These are phyloP conservation scores for Schizosaccharomyces lindneri DNA, from an alignment of 805 yeast species.

Conservation along the genomic window DNA sequence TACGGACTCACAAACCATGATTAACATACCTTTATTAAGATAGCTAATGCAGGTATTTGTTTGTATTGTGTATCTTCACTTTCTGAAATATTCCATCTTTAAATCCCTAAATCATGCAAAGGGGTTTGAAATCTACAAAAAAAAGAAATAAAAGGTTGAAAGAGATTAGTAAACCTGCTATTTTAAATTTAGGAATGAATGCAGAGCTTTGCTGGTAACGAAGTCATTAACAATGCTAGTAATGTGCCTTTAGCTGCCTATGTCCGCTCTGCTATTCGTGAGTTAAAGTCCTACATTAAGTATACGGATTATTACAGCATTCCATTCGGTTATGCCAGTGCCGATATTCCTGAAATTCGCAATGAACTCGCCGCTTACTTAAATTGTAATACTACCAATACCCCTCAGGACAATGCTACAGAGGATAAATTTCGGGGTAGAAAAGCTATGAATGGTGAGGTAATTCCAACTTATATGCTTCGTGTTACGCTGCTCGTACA, in stretches of 20 bases:
- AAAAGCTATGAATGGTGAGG: conserved; percentile 86
- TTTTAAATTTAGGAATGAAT: too few relatives aligned
- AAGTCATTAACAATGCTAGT: conserved; percentile 59
- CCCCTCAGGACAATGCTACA: conserved; percentile 21
- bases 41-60: too few relatives aligned
- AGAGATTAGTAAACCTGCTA: too few relatives aligned
- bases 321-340: conserved; percentile 84
- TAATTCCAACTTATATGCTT: conserved; percentile 25
- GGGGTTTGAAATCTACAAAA: too few relatives aligned
- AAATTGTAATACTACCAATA: conserved; percentile 41
- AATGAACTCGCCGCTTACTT: conserved; percentile 60
- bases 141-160: too few relatives aligned
- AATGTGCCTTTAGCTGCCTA: conserved; percentile 77
- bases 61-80: too few relatives aligned
- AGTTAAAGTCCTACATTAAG: conserved; percentile 48
- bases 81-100: too few relatives aligned
- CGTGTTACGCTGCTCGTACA: conserved; percentile 53
- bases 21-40: too few relatives aligned
- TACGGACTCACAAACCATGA: too few relatives aligned
- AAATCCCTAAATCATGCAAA: too few relatives aligned
- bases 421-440: conserved; percentile 54
- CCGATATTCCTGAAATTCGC: conserved; percentile 68
- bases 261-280: conserved; percentile 87
- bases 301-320: conserved; percentile 40
- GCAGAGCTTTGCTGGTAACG: conserved; percentile 66